Evolutionary conservation across 352 stramenopile species (phyloP).

Genomic region (Phytophthora fragariae): DNA sequence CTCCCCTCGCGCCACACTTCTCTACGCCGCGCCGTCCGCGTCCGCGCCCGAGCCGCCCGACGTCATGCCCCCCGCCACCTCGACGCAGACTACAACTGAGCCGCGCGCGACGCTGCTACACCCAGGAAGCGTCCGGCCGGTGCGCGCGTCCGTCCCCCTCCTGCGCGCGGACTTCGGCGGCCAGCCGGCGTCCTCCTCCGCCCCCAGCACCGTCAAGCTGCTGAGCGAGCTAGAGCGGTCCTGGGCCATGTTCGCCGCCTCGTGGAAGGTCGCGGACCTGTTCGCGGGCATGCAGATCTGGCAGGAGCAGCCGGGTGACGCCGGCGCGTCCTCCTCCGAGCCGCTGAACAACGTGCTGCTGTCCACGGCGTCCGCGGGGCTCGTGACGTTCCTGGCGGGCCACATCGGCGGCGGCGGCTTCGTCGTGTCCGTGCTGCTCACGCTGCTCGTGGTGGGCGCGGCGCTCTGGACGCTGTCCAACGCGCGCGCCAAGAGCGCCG

Average conservation of each 20-base stretch:
- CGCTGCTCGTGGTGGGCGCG: slow-evolving; percentile 48
- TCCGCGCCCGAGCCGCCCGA: slow-evolving; percentile 11
- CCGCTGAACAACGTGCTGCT: slow-evolving; percentile 69
- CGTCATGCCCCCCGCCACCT: slow-evolving; percentile 13
- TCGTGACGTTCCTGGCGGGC: slow-evolving; percentile 72
- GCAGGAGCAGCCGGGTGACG: slow-evolving; percentile 50
- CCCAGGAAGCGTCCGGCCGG: slow-evolving; percentile 9
- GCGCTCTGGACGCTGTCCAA: slow-evolving; percentile 69
- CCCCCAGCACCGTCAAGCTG: slow-evolving; percentile 69
- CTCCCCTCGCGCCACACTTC: slow-evolving; percentile 23
- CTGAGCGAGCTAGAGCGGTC: slow-evolving; percentile 77
- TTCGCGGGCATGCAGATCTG: slow-evolving; percentile 77
- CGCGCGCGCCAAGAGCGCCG: slow-evolving; percentile 43
- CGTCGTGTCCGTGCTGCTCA: slow-evolving; percentile 56
- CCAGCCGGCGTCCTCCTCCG: slow-evolving; percentile 28
- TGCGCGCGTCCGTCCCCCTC: slow-evolving; percentile 2
- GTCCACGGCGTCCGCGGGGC: slow-evolving; percentile 55
- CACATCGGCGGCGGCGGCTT: slow-evolving; percentile 72
- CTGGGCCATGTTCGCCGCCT: slow-evolving; percentile 76
- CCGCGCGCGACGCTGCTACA: slow-evolving; percentile 12
- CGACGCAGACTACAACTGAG: slow-evolving; percentile 12
- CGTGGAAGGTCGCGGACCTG: slow-evolving; percentile 72
- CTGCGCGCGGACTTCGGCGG: slow-evolving; percentile 19
- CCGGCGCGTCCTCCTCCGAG: slow-evolving; percentile 28
- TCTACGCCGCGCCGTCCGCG: not conserved